These are phyloP conservation scores for Gigaspora rosea DNA, from an alignment of 192 early-diverging fungal genomes.

Conservation along the genomic window DNA sequence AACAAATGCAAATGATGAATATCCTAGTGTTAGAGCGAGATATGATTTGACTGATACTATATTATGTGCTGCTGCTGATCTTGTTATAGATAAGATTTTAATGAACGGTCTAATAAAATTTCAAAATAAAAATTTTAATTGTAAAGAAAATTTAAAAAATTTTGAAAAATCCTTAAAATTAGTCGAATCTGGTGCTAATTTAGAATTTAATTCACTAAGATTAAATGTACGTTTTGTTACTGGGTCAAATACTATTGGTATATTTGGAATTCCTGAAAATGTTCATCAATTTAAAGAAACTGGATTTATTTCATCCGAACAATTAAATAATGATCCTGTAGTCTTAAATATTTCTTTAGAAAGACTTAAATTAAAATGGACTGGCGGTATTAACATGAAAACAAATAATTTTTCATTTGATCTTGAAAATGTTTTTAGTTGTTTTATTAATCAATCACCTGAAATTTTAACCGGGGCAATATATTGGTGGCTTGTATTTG, in stretches of 20 bases:
- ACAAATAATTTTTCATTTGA: slow-evolving; percentile 51
- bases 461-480: slow-evolving; percentile 73
- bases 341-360: slow-evolving; percentile 47
- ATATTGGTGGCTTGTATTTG: slow-evolving; percentile 66
- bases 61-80: slow-evolving; percentile 61
- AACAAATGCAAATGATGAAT: slow-evolving; percentile 47
- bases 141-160: slow-evolving; percentile 48
- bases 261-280: slow-evolving; percentile 63
- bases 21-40: slow-evolving; percentile 53
- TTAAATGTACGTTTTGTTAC: slow-evolving; percentile 61
- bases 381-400: slow-evolving; percentile 39
- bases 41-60: slow-evolving; percentile 61
- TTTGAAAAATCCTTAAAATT: slow-evolving; percentile 50
- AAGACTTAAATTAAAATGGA: slow-evolving; percentile 42
- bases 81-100: slow-evolving; percentile 55
- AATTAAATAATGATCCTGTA: slow-evolving; percentile 45
- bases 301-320: slow-evolving; percentile 39
- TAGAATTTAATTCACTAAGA: slow-evolving; percentile 56
- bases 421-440: slow-evolving; percentile 49
- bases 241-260: slow-evolving; percentile 39
- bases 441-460: slow-evolving; percentile 68
- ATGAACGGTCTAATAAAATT: slow-evolving; percentile 54
- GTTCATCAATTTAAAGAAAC: slow-evolving; percentile 48
- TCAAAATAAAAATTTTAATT: slow-evolving; percentile 52
- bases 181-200: slow-evolving; percentile 53